Base-by-base conservation (phyloP, 805 yeast species). In the Cyberlindnera veronae region DNA sequence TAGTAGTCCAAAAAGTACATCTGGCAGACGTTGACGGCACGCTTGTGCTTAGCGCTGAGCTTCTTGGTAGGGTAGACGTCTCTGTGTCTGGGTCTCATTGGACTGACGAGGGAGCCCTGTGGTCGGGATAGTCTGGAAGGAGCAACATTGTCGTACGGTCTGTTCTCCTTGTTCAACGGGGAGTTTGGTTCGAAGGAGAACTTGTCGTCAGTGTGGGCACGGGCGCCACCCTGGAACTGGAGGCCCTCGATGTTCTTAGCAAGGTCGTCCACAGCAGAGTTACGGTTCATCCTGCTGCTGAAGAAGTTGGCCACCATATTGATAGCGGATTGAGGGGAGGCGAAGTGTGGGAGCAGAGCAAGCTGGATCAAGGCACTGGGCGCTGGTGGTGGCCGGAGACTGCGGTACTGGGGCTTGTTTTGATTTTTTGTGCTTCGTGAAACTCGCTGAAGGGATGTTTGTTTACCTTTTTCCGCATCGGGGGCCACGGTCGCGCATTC, bases 1-100 rank as follows among this genome's bases (percentile, higher is more conserved):
- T 93, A 93, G 63, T 90, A 88, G 62, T 93, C 99, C 43, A 93
- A 71, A 55, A 93, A 93, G 64, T 84, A 95, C 78, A 89, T 77
- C 60, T 91, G 96, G 29, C 96, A 84, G 20, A 93, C 97, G 36
- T 89, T 84, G 8, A 90, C 95, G 44, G 87, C 67, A 45, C 99
- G 72, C 57, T 83, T 84, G 1, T 95, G 87, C 56, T 87, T 87
- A 4, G 45, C 41, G n/a, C 44, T 41, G 15, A 51, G 39, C 30
- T 37, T 43, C 32, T 39, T 44, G 30, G 43, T 44, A 15, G 36
- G 24, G 4, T 45, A 37, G 2, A 14, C 3, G 10, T 38, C 41
- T 20, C 37, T 29, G 18, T 31, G 40, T 16, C 42, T 48, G 15
- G 51, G 23, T 40, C 44, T 53, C 24, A 40, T 31, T 6, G 51